A percentile compares a stretch with the other conserved stretches of the same genome.
phyloP scores from a whole-genome alignment of 2,329 filamentous ascomycete species.

The Nigrospora osmanthi region DNA sequence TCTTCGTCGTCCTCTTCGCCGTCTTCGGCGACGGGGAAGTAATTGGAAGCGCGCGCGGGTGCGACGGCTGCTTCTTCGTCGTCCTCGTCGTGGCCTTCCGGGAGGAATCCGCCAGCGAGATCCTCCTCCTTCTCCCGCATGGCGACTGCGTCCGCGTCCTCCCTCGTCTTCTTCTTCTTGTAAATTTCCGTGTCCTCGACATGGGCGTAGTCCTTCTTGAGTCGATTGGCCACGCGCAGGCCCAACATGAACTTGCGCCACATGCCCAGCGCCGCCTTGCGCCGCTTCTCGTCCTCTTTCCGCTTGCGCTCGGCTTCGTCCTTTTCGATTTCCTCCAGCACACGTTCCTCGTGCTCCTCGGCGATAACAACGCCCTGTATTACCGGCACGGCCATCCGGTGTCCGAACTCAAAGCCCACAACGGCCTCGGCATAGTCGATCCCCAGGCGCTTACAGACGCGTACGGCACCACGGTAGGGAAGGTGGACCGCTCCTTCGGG shows the following conservation, averaged over 20 bases:
- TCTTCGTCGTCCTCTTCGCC: constrained; percentile 12
- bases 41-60: constrained; percentile 31
- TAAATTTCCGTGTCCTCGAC: constrained; percentile 46
- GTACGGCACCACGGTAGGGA: constrained; percentile 66
- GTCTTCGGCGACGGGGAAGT: constrained; percentile 33
- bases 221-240: constrained; percentile 70
- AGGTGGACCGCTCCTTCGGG: constrained; percentile 75
- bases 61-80: constrained; percentile 11
- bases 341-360: constrained; percentile 63
- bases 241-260: constrained; percentile 90
- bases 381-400: constrained; percentile 87
- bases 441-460: constrained; percentile 73
- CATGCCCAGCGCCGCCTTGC: constrained; percentile 61
- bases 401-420: constrained; percentile 92
- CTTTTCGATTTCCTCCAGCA: constrained; percentile 72
- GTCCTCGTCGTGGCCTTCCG: constrained; percentile 43
- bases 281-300: constrained; percentile 78
- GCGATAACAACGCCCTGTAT: constrained; percentile 87
- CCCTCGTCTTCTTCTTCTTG: constrained; percentile 31
- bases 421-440: constrained; percentile 93
- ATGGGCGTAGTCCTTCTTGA: constrained; percentile 68
- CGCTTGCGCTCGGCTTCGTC: constrained; percentile 67
- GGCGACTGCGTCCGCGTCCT: constrained; percentile 6
- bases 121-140: constrained; percentile 33
- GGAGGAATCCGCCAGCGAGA: constrained; percentile 54